These are phyloP conservation scores for Trichoderma sp. DNA, from an alignment of 2,329 filamentous ascomycete genomes.

Conservation along the genomic window DNA sequence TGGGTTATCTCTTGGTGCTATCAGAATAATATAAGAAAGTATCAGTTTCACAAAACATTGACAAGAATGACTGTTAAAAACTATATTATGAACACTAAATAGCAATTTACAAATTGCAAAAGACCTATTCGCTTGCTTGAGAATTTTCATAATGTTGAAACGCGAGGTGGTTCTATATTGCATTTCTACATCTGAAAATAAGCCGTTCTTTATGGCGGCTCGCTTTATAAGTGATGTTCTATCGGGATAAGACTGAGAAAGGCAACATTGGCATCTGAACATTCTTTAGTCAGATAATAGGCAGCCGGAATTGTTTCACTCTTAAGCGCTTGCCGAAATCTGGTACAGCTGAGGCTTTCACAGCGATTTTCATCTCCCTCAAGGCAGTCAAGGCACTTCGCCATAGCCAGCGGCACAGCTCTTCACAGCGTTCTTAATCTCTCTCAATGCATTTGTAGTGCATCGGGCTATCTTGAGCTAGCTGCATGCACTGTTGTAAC, in stretches of 20 bases:
- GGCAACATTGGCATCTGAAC: neutral
- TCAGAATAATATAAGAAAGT: neutral
- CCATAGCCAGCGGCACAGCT: too few relatives aligned
- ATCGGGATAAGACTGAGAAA: neutral
- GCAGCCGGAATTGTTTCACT: too few relatives aligned
- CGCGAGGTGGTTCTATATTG: neutral
- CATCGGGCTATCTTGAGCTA: too few relatives aligned
- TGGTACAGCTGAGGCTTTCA: too few relatives aligned
- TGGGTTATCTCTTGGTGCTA: neutral
- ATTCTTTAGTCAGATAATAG: neutral
- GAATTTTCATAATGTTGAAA: neutral
- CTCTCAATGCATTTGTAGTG: too few relatives aligned
- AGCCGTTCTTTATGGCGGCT: neutral
- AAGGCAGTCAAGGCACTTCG: neutral
- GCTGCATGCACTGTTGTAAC: too few relatives aligned
- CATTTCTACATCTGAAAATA: too few relatives aligned
- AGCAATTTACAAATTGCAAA: neutral
- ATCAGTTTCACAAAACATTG: too few relatives aligned
- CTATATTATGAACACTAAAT: neutral
- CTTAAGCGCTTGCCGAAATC: too few relatives aligned
- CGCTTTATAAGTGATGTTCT: too few relatives aligned
- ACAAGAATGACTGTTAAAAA: neutral
- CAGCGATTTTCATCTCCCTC: too few relatives aligned
- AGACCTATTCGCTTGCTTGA: neutral
- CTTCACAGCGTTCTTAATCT: too few relatives aligned